phyloP scores from a whole-genome alignment of 148 eudicot species.

The Arctostaphylos glauca region DNA sequence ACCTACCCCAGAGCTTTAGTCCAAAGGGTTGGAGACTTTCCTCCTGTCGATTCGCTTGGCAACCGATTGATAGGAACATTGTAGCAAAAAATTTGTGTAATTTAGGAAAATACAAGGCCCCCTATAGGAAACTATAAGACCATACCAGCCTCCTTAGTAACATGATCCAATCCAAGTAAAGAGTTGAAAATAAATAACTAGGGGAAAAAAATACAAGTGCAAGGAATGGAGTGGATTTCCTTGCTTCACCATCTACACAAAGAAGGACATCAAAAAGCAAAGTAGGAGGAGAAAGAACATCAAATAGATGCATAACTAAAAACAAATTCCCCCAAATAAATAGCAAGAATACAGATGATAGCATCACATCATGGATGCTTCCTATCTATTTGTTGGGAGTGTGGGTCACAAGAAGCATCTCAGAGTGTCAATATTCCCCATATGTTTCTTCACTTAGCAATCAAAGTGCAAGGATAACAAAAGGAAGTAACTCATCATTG shows the following conservation, averaged over 20 bases:
- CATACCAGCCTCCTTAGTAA: no score
- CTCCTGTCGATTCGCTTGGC: no score
- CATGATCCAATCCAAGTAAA: neutral
- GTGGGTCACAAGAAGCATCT: neutral
- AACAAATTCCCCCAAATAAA: neutral
- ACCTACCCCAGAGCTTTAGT: no score
- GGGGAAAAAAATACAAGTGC: neutral
- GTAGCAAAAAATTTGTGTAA: no score
- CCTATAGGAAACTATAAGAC: no score
- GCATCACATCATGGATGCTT: neutral
- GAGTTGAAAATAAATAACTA: neutral
- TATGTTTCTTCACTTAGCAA: constrained; percentile 30
- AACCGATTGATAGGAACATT: no score
- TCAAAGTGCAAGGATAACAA: constrained; percentile 49
- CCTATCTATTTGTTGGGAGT: neutral
- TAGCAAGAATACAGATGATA: neutral
- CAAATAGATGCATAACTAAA: neutral
- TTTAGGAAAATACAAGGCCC: no score
- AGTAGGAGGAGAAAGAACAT: neutral
- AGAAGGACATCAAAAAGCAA: neutral
- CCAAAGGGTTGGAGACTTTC: no score
- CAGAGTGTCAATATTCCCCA: constrained; percentile 18
- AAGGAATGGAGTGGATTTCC: no score
- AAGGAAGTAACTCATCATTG: constrained; percentile 17
- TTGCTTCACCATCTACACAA: neutral